phyloP scores from a whole-genome alignment of 2,329 filamentous ascomycete genomes.

The Phaeoacremonium minimum region DNA sequence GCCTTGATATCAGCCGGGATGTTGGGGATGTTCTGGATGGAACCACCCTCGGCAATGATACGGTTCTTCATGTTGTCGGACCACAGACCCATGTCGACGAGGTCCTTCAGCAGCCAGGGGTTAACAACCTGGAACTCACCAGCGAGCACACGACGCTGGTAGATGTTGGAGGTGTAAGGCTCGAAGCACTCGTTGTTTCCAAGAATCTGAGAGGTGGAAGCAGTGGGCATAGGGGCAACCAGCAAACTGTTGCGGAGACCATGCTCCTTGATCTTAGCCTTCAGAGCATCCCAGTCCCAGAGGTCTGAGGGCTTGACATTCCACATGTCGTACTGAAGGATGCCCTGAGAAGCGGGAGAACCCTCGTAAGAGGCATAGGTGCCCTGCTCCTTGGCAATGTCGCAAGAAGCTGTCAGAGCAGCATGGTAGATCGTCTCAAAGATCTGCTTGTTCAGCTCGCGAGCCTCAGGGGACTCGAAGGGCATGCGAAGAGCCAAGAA shows the following conservation, averaged over 20 bases:
- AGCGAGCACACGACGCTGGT: conserved; percentile 94
- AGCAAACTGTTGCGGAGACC: conserved; percentile 94
- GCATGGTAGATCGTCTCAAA: conserved; percentile 99
- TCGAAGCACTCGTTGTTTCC: conserved; percentile 99
- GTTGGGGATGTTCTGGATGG: conserved; percentile 94
- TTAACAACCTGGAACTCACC: conserved; percentile 99
- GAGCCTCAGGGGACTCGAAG: conserved; percentile 93
- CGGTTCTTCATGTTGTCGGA: conserved; percentile 99
- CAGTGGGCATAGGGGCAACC: conserved; percentile 96
- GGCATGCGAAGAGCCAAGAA: conserved; percentile 96
- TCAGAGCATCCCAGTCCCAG: conserved; percentile 92
- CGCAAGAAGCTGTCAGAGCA: conserved; percentile 81
- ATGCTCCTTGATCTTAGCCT: conserved; percentile 86
- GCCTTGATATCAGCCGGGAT: conserved; percentile 94
- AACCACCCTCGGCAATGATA: conserved; percentile 95
- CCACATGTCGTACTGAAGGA: conserved; percentile 99
- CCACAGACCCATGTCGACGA: conserved; percentile 97
- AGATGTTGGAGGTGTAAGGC: conserved; percentile 99
- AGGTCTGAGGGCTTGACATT: conserved; percentile 87
- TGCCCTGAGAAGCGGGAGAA: conserved; percentile 89
- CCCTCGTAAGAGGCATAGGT: conserved; percentile 88
- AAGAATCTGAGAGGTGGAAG: conserved; percentile 93
- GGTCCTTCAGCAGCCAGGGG: conserved; percentile 95
- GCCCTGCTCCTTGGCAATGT: conserved; percentile 79
- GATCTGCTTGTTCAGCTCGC: conserved; percentile 93